Conservation (phyloP, 495 filamentous ascomycete genomes). For the Penicillium ochrochloron region DNA sequence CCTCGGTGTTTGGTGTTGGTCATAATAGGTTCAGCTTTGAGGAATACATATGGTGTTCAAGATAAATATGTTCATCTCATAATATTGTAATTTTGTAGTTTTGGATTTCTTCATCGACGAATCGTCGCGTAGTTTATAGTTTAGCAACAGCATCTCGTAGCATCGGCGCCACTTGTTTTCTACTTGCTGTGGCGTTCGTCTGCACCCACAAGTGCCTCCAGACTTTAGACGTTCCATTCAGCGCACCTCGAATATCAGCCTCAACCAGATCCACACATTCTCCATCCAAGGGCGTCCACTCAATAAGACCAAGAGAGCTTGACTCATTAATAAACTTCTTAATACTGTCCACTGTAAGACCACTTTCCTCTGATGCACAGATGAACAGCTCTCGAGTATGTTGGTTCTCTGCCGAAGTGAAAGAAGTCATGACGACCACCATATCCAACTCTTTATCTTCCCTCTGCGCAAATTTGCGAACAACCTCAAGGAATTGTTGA, state of each 20-base stretch:
- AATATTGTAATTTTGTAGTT: not conserved
- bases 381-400: constrained; percentile 80
- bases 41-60: constrained; percentile 6
- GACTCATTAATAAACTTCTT: constrained; percentile 57
- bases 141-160: constrained; percentile 67
- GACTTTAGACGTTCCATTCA: constrained; percentile 25
- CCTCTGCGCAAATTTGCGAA: constrained; percentile 56
- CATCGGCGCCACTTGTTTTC: constrained; percentile 90
- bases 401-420: constrained; percentile 42
- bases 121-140: constrained; percentile 18
- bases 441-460: constrained; percentile 63
- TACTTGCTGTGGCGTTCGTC: constrained; percentile 66
- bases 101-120: not conserved
- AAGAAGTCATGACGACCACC: constrained; percentile 78
- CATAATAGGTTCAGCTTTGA: constrained; percentile 17
- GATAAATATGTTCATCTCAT: constrained; percentile 8
- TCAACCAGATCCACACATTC: constrained; percentile 34
- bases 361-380: constrained; percentile 54
- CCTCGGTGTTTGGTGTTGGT: constrained; percentile 21
- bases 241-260: constrained; percentile 39
- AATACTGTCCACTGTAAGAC: constrained; percentile 48
- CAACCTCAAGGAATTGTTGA: constrained; percentile 49
- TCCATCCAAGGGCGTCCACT: constrained; percentile 56
- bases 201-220: constrained; percentile 68
- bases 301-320: constrained; percentile 59